Percentiles rank a stretch among this genome's conserved stretches.
These are phyloP conservation scores for Cercospora sesami DNA, from an alignment of 2,329 filamentous ascomycete species.

Conservation along the genomic window DNA sequence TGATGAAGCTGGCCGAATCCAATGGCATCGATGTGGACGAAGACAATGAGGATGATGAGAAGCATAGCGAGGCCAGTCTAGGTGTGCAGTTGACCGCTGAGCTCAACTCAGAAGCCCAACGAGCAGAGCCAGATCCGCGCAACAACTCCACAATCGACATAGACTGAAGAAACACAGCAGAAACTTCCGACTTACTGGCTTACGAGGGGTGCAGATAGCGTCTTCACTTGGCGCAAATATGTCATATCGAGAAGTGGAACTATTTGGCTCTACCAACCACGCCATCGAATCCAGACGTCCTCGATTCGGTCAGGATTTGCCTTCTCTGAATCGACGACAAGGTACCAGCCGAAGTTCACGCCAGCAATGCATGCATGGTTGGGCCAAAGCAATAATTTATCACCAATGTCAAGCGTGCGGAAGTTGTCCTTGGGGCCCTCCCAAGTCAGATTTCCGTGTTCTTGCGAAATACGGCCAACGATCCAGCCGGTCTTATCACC, in stretches of 20 bases:
- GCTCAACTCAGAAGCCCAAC: conserved; percentile 31
- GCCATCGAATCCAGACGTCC: conserved; percentile 74
- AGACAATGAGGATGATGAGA: conserved; percentile 18
- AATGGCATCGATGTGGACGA: conserved; percentile 30
- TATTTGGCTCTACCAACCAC: conserved; percentile 59
- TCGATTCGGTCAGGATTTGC: conserved; percentile 60
- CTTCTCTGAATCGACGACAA: conserved; percentile 66
- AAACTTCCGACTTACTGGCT: not conserved
- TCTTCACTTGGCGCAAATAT: not conserved
- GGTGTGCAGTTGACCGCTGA: conserved; percentile 33
- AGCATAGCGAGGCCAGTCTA: conserved; percentile 30
- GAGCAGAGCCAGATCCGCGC: conserved; percentile 14
- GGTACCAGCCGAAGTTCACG: conserved; percentile 69
- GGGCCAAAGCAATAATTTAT: conserved; percentile 71
- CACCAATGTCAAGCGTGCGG: conserved; percentile 58
- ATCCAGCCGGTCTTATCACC: conserved; percentile 59
- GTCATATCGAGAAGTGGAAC: not conserved
- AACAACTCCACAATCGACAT: conserved; percentile 7
- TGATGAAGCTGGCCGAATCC: conserved; percentile 31
- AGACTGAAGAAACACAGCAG: not conserved
- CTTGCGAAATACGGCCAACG: conserved; percentile 71
- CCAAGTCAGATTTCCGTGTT: conserved; percentile 73
- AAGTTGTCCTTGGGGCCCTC: conserved; percentile 47
- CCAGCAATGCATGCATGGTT: conserved; percentile 80
- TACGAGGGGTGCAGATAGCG: not conserved